phyloP scores from a whole-genome alignment of 306 rosid genomes.

The Cucumis cinereus region DNA sequence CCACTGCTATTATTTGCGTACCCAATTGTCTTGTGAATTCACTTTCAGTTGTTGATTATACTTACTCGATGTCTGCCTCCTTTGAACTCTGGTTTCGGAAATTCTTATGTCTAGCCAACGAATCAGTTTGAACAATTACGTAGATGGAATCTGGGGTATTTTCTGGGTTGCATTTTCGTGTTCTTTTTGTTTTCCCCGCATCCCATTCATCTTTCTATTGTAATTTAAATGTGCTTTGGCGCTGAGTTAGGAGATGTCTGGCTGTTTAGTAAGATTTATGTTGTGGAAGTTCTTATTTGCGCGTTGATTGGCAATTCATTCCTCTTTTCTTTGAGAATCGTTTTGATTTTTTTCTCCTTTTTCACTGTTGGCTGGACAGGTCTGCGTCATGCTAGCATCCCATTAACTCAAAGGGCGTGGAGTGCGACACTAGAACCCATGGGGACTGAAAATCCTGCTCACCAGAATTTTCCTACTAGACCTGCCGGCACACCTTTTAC shows the following conservation, averaged over 20 bases:
- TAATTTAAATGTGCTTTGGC: not conserved
- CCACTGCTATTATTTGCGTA: not conserved
- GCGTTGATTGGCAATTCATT: not conserved
- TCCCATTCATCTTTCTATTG: not conserved
- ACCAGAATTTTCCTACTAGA: constrained; percentile 50
- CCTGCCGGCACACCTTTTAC: constrained; percentile 49
- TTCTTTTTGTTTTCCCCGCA: not conserved
- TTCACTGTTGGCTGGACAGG: not conserved
- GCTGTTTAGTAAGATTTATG: not conserved
- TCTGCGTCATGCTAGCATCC: constrained; percentile 13
- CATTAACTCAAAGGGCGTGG: not conserved
- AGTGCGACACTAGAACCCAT: constrained; percentile 23
- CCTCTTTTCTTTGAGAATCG: not conserved
- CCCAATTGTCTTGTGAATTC: not conserved
- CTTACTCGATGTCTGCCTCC: not conserved
- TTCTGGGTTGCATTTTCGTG: too few species aligned
- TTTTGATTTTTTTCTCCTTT: not conserved
- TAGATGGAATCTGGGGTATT: not conserved
- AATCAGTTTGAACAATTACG: not conserved
- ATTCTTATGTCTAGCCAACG: not conserved
- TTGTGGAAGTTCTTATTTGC: not conserved
- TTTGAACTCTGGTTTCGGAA: not conserved
- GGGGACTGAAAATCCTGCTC: constrained; percentile 87
- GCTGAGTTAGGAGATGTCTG: not conserved
- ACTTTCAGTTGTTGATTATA: not conserved